Conservation (phyloP, 441 rosid genomes). For the Bruguiera hainesii region DNA sequence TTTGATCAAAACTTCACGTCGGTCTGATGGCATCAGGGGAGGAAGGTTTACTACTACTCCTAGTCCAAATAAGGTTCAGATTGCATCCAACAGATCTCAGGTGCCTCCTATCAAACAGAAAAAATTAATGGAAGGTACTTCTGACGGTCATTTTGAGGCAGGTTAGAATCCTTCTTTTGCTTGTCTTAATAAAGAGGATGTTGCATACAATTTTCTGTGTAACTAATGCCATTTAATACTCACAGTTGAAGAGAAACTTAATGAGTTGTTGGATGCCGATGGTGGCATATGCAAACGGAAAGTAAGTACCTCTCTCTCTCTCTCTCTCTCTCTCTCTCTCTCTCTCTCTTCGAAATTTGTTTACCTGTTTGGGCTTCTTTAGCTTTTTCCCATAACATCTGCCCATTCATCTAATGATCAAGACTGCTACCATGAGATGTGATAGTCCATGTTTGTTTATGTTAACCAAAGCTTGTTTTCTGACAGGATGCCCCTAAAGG, state of each 20-base stretch:
- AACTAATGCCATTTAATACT: constrained; percentile 20
- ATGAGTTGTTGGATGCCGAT: constrained; percentile 86
- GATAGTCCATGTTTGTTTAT: neutral
- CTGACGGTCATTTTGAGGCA: constrained; percentile 64
- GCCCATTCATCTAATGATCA: too few relatives aligned
- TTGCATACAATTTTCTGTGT: neutral
- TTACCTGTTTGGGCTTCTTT: neutral
- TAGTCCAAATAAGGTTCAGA: constrained; percentile 53
- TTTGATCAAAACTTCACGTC: constrained; percentile 54
- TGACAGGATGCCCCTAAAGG: constrained; percentile 88
- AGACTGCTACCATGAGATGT: too few relatives aligned
- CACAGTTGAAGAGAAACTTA: constrained; percentile 96
- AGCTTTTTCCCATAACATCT: too few relatives aligned
- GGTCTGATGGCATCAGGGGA: constrained; percentile 49
- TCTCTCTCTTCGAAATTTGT: neutral
- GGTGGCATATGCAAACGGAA: constrained; percentile 96
- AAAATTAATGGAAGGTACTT: constrained; percentile 54
- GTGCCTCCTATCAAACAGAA: constrained; percentile 50
- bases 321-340: neutral
- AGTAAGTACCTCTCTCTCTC: constrained; percentile 39
- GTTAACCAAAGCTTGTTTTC: constrained; percentile 6
- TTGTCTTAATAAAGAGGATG: constrained; percentile 1
- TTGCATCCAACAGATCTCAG: constrained; percentile 45
- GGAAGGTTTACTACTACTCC: constrained; percentile 41
- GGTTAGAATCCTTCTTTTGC: constrained; percentile 41